These are phyloP conservation scores for Aspergillus awamori DNA, from an alignment of 2,329 filamentous ascomycete genomes.

Conservation along the genomic window DNA sequence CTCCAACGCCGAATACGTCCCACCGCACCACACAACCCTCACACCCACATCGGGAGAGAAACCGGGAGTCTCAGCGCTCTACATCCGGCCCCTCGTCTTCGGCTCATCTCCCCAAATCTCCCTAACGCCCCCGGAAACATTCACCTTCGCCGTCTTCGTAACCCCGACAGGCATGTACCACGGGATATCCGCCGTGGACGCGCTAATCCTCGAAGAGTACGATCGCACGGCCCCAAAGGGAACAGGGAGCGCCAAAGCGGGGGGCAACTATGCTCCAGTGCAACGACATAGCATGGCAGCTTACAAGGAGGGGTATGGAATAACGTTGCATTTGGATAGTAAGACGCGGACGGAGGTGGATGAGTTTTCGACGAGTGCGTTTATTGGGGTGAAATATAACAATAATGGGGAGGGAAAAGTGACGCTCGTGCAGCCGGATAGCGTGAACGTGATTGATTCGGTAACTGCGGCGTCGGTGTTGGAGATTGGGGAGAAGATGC, in stretches of 20 bases:
- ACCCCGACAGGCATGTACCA: slow-evolving; percentile 94
- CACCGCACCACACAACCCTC: slow-evolving; percentile 73
- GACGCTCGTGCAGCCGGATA: slow-evolving; percentile 84
- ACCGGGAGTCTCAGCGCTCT: slow-evolving; percentile 69
- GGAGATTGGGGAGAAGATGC: slow-evolving; percentile 68
- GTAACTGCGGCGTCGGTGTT: slow-evolving; percentile 81
- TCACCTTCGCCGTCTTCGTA: slow-evolving; percentile 87
- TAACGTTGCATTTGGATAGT: slow-evolving; percentile 91
- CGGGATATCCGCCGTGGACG: slow-evolving; percentile 82
- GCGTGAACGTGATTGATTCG: slow-evolving; percentile 81
- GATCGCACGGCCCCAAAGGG: slow-evolving; percentile 91
- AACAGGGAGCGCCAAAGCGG: slow-evolving; percentile 88
- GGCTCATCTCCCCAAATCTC: slow-evolving; percentile 86
- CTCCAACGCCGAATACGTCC: slow-evolving; percentile 87
- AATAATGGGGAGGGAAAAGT: slow-evolving; percentile 57
- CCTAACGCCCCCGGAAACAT: slow-evolving; percentile 84
- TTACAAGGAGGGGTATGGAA: slow-evolving; percentile 78
- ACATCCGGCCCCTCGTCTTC: slow-evolving; percentile 86
- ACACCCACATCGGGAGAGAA: too few relatives aligned
- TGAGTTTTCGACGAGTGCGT: slow-evolving; percentile 93
- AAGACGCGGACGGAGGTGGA: slow-evolving; percentile 82
- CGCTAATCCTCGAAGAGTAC: slow-evolving; percentile 87
- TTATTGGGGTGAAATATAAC: slow-evolving; percentile 72
- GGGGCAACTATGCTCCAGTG: slow-evolving; percentile 94
- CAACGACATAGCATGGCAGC: slow-evolving; percentile 84